Percentiles rank a stretch among this genome's conserved stretches.
Conservation (phyloP, 2,329 filamentous ascomycete genomes). For the Venturia effusa region DNA sequence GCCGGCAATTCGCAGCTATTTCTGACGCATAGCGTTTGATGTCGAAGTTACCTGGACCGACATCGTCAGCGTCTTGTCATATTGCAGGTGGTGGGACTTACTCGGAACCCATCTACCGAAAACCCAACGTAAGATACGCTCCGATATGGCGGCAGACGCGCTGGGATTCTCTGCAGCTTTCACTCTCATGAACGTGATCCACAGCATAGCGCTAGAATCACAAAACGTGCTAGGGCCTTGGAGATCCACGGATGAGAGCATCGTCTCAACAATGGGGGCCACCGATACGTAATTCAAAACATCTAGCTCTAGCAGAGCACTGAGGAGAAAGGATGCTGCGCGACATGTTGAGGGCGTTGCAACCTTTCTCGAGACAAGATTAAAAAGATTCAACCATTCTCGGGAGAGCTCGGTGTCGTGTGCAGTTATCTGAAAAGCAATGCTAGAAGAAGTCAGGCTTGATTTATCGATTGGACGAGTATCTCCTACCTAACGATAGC, state of each 20-base stretch:
- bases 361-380: constrained; percentile 58
- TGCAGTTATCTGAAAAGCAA: constrained; percentile 34
- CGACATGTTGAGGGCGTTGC: constrained; percentile 62
- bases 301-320: constrained; percentile 52
- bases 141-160: constrained; percentile 55
- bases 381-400: constrained; percentile 66
- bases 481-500: constrained; percentile 59
- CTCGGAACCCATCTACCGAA: constrained; percentile 73
- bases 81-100: constrained; percentile 31
- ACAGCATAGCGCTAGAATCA: constrained; percentile 68
- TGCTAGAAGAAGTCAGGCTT: constrained; percentile 28
- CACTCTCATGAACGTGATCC: constrained; percentile 56
- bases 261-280: constrained; percentile 58
- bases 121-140: constrained; percentile 70
- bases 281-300: constrained; percentile 59
- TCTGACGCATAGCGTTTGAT: constrained; percentile 58
- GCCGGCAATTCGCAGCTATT: constrained; percentile 51
- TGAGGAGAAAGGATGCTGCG: constrained; percentile 63
- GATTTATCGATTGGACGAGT: neutral
- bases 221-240: constrained; percentile 68
- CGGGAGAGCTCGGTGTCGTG: constrained; percentile 30
- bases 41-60: constrained; percentile 30
- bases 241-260: constrained; percentile 66
- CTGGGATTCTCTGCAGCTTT: constrained; percentile 58
- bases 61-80: neutral